A percentile compares a stretch with the other conserved stretches of the same genome.
These are phyloP conservation scores for Sporobolomyces phaffii DNA, from an alignment of 768 basidiomycete genomes.

Conservation along the genomic window DNA sequence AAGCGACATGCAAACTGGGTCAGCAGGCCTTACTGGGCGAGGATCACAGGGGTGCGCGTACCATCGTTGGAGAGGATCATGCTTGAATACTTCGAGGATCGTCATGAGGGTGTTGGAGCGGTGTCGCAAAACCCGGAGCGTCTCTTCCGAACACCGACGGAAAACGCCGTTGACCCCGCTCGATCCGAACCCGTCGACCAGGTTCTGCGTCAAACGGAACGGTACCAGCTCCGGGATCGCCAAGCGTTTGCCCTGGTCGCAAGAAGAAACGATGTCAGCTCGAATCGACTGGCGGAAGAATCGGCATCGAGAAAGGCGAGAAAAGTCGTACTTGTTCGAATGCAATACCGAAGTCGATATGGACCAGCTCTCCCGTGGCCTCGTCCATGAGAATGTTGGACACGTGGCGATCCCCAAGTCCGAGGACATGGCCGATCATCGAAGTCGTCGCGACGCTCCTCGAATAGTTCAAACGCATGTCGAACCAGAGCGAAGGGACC, in stretches of 20 bases:
- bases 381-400: conserved; percentile 88
- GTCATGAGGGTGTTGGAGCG: conserved; percentile 84
- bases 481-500: conserved; percentile 82
- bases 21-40: not conserved
- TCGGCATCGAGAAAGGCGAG: no score
- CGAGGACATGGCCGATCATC: conserved; percentile 86
- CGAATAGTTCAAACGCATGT: conserved; percentile 79
- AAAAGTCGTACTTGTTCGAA: conserved; percentile 70
- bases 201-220: conserved; percentile 87
- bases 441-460: conserved; percentile 89
- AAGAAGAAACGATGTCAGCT: not conserved
- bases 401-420: conserved; percentile 84
- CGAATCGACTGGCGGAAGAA: no score
- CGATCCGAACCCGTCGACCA: conserved; percentile 88
- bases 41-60: conserved; percentile 42
- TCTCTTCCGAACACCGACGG: conserved; percentile 90
- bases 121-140: conserved; percentile 78
- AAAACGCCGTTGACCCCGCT: conserved; percentile 89
- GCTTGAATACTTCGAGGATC: conserved; percentile 90
- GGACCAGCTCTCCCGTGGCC: conserved; percentile 74
- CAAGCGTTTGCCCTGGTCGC: conserved; percentile 66
- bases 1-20: conserved; percentile 40
- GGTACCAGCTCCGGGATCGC: conserved; percentile 80
- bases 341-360: conserved; percentile 93
- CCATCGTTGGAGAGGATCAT: conserved; percentile 93